Evolutionary conservation across 164 flowering plant species (phyloP).

Genomic region (Magnolia kwangsiensis): DNA sequence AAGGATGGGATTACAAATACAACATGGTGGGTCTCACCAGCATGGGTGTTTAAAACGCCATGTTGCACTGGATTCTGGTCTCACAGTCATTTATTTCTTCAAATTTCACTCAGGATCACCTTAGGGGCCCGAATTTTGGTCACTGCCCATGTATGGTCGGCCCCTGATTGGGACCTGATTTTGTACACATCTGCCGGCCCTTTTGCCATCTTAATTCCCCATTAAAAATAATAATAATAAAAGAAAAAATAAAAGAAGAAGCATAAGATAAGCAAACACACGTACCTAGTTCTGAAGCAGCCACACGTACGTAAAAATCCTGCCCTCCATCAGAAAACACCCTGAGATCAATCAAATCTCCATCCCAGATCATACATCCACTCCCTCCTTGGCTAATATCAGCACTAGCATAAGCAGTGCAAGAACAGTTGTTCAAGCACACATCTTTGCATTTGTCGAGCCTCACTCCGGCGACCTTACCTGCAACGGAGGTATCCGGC

Average conservation of each 20-base stretch:
- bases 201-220: background rate
- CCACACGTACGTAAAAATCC: slow-evolving; percentile 1
- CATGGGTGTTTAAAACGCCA: too few relatives aligned
- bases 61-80: too few relatives aligned
- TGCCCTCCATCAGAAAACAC: background rate
- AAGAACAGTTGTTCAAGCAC: background rate
- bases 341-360: background rate
- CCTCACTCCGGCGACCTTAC: background rate
- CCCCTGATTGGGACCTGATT: too few relatives aligned
- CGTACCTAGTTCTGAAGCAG: slow-evolving; percentile 1
- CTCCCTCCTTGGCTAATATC: background rate
- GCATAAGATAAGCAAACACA: background rate
- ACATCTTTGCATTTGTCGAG: background rate
- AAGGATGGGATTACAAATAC: too few relatives aligned
- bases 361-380: background rate
- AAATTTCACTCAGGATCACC: too few relatives aligned
- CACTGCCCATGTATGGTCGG: too few relatives aligned
- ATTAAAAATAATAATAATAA: too few relatives aligned
- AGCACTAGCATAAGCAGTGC: background rate
- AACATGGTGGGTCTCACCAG: too few relatives aligned
- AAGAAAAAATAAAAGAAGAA: background rate
- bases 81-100: too few relatives aligned
- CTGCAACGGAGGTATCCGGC: background rate
- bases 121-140: too few relatives aligned
- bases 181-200: background rate